phyloP scores from a whole-genome alignment of 306 rosid genomes.

The Nissolia schottii region DNA sequence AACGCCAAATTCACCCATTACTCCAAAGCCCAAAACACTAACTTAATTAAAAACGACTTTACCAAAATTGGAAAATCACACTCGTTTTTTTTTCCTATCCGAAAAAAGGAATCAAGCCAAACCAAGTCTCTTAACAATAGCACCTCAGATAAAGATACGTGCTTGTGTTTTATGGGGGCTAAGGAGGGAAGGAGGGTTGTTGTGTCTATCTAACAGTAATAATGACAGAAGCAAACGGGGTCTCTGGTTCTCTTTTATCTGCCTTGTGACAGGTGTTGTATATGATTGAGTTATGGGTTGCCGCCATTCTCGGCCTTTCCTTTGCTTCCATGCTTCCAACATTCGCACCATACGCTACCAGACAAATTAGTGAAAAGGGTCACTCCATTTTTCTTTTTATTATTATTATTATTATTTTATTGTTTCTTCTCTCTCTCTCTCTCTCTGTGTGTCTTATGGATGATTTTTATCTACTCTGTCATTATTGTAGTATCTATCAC shows the following conservation, averaged over 20 bases:
- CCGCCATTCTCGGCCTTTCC: constrained; percentile 73
- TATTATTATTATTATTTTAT: too few relatives aligned
- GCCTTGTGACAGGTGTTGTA: constrained; percentile 23
- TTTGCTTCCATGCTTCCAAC: constrained; percentile 91
- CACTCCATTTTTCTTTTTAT: constrained; percentile 1
- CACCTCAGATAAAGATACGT: constrained; percentile 13
- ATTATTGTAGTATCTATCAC: constrained; percentile 44
- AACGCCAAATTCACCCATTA: constrained; percentile 37
- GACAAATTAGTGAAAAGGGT: constrained; percentile 43
- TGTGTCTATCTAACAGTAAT: background rate
- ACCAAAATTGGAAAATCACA: constrained; percentile 23
- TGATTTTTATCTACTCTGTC: constrained; percentile 24
- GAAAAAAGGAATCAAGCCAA: background rate
- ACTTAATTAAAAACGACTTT: background rate
- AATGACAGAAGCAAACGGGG: background rate
- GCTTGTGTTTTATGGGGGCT: background rate
- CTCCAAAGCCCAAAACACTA: background rate
- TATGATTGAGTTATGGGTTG: constrained; percentile 53
- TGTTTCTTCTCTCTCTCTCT: background rate
- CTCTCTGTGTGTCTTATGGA: background rate
- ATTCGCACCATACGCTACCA: constrained; percentile 66
- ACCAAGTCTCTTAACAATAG: background rate
- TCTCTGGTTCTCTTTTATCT: background rate
- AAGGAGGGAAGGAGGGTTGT: too few relatives aligned
- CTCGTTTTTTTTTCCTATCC: background rate